Evolutionary conservation across 805 yeast species (phyloP).

Genomic region (Candida coleopterorum): DNA sequence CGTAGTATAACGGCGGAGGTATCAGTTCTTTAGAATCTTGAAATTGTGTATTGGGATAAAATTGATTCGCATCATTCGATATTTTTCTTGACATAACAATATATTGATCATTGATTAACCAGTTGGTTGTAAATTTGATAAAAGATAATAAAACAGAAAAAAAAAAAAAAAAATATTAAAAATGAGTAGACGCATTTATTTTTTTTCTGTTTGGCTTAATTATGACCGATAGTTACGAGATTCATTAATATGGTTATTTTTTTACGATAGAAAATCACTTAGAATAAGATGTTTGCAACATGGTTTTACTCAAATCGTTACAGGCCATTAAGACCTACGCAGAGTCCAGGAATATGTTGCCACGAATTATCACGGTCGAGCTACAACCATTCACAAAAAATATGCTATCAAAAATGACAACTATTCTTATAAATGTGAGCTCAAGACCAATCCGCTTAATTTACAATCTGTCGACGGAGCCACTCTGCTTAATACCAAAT

Average conservation of each 20-base stretch:
- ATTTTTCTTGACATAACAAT: slow-evolving; percentile 6
- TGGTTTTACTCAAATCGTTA: slow-evolving; percentile 99
- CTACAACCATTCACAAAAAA: too few species aligned
- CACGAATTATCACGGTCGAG: slow-evolving; percentile 62
- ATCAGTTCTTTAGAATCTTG: slow-evolving; percentile 4
- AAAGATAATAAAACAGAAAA: not conserved
- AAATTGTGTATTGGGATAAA: not conserved
- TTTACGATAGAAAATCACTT: too few species aligned
- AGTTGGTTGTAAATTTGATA: not conserved
- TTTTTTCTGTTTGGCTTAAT: not conserved
- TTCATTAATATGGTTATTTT: too few species aligned
- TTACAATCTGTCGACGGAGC: slow-evolving; percentile 99
- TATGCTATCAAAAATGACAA: too few species aligned
- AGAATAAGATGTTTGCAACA: slow-evolving; percentile 81
- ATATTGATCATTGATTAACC: too few species aligned
- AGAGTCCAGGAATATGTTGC: slow-evolving; percentile 99
- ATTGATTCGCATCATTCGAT: slow-evolving; percentile 3
- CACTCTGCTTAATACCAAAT: slow-evolving; percentile 61
- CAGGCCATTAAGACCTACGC: slow-evolving; percentile 83
- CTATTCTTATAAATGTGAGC: slow-evolving; percentile 35
- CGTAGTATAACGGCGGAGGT: slow-evolving; percentile 1
- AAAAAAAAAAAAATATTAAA: not conserved
- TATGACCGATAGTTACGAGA: not conserved
- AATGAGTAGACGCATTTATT: not conserved
- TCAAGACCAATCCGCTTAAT: slow-evolving; percentile 63